A percentile compares a stretch with the other conserved stretches of the same genome.
Evolutionary conservation across 305 asterid species (phyloP).

Genomic region (Stenogyne calaminthoides): DNA sequence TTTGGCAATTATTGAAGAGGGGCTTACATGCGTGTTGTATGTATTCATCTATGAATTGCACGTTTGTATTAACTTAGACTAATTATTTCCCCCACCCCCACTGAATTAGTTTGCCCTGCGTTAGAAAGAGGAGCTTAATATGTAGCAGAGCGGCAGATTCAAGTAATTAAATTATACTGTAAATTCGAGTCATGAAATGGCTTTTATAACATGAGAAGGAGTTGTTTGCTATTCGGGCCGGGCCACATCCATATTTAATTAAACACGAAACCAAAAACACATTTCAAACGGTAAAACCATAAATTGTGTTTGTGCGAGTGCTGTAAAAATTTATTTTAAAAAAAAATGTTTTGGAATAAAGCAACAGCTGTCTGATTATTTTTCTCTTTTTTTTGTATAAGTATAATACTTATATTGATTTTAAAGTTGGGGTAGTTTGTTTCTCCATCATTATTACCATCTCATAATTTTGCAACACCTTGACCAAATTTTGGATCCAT

Average conservation of each 20-base stretch:
- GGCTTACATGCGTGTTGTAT: too few species aligned
- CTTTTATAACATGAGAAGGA: neutral
- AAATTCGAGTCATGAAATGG: neutral
- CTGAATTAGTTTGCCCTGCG: too few species aligned
- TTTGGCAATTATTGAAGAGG: too few species aligned
- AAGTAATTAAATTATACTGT: too few species aligned
- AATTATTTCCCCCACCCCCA: neutral
- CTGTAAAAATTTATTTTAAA: neutral
- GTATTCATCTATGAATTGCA: neutral
- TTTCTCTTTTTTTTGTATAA: neutral
- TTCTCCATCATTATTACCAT: neutral
- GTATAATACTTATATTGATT: neutral
- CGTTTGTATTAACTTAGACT: neutral
- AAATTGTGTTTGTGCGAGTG: neutral
- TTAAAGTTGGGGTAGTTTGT: neutral
- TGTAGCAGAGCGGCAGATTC: too few species aligned
- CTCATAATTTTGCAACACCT: conserved; percentile 48
- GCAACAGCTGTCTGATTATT: neutral
- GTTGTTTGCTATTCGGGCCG: too few species aligned
- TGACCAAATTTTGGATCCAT: conserved; percentile 56
- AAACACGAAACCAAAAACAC: neutral
- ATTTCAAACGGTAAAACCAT: neutral
- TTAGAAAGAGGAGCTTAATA: too few species aligned
- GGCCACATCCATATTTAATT: too few species aligned
- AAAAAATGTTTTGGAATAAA: neutral